Evolutionary conservation across 177 flowering plant species (phyloP), one percentile per base, ranked within the genome.

Genomic region (Vitis hybrid): DNA sequence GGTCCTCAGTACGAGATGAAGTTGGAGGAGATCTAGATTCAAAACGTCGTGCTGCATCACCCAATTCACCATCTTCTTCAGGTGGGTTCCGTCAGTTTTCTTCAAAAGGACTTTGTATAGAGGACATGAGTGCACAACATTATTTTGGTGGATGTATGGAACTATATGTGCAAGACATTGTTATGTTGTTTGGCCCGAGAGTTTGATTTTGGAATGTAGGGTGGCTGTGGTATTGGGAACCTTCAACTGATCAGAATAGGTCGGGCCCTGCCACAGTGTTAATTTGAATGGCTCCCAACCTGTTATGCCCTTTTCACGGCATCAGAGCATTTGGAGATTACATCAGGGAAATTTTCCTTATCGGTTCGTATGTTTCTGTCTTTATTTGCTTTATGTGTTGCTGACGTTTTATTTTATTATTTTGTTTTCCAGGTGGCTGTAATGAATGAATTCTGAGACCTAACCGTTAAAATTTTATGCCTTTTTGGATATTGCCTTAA

Each of bases 21-120:
- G 89, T 78, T 78, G 90, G 75, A 81, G 87, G 78, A 79, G 89
- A 83, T 70, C 68, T 66, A 64, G 85, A 91, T 69, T 65, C 81
- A 27, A 80, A 82, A 80, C 74, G 68, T 70, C 78, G 51, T 72
- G 81, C 80, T 73, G 90, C 82, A 81, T 86, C 77, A 74, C 89
- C 95, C 81, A 81, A 82, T 77, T 87, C 93, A 85, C 92, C 95
- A 72, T 82, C 94, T 63, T 88, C 97, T 88, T 89, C 98, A 95
- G 99, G 99, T 95, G 96, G 99, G 99, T 95, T 92, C 92, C 82
- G 82, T 90, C 90, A 85, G 87, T 82, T 86, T 85, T 90, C 91
- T 86, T 89, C 91, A 85, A 90, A 87, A 85, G 93, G 95, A 86
- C 82, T 92, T 80, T 89, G 86, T 91, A 91, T 87, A 70, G 90